Evolutionary conservation across 2,329 filamentous ascomycete species (phyloP).

Genomic region (Dothideomycetes sp.): DNA sequence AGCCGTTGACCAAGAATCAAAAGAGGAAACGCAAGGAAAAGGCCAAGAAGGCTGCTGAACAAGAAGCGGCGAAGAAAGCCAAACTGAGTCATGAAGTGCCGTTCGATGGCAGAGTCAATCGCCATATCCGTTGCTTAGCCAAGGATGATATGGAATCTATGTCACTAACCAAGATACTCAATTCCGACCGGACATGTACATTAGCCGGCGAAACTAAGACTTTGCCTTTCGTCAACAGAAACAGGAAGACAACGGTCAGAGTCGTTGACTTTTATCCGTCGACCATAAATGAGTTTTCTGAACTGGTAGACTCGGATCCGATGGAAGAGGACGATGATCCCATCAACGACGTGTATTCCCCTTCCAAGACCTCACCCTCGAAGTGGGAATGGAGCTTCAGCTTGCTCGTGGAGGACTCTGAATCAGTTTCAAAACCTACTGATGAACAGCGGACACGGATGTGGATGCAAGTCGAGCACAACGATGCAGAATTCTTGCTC

Average conservation of each 20-base stretch:
- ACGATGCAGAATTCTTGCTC: slow-evolving; percentile 46
- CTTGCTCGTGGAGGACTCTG: slow-evolving; percentile 63
- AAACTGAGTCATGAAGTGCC: too few relatives aligned
- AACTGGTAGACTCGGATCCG: neutral
- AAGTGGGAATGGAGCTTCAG: slow-evolving; percentile 88
- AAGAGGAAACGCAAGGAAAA: slow-evolving; percentile 21
- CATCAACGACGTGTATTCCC: slow-evolving; percentile 21
- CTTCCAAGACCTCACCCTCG: too few relatives aligned
- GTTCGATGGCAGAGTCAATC: too few relatives aligned
- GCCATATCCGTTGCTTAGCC: too few relatives aligned
- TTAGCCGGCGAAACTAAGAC: too few relatives aligned
- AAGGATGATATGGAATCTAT: too few relatives aligned
- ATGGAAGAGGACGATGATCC: slow-evolving; percentile 21
- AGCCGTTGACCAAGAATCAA: slow-evolving; percentile 26
- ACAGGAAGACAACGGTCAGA: slow-evolving; percentile 59
- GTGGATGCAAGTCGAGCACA: slow-evolving; percentile 58
- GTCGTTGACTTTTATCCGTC: slow-evolving; percentile 72
- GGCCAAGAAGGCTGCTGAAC: slow-evolving; percentile 22
- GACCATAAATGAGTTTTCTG: slow-evolving; percentile 55
- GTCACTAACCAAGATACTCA: neutral
- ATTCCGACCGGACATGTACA: neutral
- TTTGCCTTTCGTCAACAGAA: slow-evolving; percentile 64
- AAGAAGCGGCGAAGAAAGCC: too few relatives aligned
- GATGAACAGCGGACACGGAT: slow-evolving; percentile 37
- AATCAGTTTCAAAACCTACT: slow-evolving; percentile 16